These are phyloP conservation scores for Cercospora sojina DNA, from an alignment of 2,329 filamentous ascomycete genomes.

Conservation along the genomic window DNA sequence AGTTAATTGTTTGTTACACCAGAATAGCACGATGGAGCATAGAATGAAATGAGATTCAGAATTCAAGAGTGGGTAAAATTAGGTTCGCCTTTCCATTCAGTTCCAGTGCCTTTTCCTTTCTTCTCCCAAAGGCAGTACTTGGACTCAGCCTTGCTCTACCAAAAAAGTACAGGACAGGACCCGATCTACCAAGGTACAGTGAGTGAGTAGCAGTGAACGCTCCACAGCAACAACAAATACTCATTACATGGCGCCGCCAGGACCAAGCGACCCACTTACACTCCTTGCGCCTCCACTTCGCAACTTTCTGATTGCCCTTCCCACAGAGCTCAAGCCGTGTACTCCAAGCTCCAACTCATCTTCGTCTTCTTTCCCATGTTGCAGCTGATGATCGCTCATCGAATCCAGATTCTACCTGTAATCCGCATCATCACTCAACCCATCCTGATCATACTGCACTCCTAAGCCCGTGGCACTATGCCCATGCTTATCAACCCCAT, in stretches of 20 bases:
- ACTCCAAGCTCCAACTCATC: neutral
- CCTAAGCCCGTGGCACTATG: slow-evolving; percentile 10
- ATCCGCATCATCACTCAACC: slow-evolving; percentile 16
- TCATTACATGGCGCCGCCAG: neutral
- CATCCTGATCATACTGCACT: slow-evolving; percentile 19
- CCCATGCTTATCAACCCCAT: slow-evolving; percentile 12
- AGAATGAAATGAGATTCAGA: no score
- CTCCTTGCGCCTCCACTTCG: neutral
- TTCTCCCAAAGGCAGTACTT: neutral
- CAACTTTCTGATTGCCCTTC: neutral
- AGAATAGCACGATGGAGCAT: no score
- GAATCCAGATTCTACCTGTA: slow-evolving; percentile 18
- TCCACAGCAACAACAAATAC: neutral
- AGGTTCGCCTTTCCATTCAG: neutral
- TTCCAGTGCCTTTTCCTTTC: no score
- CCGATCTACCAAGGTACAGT: neutral
- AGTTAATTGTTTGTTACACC: no score
- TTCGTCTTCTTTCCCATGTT: neutral
- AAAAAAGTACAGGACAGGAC: neutral
- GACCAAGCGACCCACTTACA: neutral
- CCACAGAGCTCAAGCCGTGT: neutral
- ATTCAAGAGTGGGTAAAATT: no score
- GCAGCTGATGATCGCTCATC: neutral
- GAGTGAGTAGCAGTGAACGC: neutral
- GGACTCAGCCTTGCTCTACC: neutral